phyloP scores from a whole-genome alignment of 257 asterid genomes.

The Solanum peruvianum region DNA sequence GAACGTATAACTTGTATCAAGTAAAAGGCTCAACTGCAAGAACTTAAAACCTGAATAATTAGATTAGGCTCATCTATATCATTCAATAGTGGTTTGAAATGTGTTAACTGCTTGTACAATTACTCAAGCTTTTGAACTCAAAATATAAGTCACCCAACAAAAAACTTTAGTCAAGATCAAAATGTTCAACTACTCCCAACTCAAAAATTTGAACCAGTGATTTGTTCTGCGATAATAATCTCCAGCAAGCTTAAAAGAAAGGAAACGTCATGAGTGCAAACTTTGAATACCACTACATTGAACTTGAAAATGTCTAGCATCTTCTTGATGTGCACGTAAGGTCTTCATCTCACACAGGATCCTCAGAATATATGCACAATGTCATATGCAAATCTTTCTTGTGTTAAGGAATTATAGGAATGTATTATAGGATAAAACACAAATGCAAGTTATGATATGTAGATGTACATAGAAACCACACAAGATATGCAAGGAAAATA shows the following conservation, averaged over 20 bases:
- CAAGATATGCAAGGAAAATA: neutral
- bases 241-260: neutral
- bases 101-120: neutral
- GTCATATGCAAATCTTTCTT: conserved; percentile 80
- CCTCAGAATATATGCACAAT: conserved; percentile 86
- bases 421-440: neutral
- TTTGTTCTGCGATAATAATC: neutral
- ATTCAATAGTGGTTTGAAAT: neutral
- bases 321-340: neutral
- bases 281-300: neutral
- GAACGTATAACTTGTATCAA: neutral
- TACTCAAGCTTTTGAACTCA: neutral
- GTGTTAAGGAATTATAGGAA: conserved; percentile 42
- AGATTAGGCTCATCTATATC: neutral
- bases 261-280: neutral
- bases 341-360: neutral
- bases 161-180: neutral
- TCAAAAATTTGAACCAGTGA: neutral
- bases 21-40: neutral
- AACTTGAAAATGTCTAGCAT: neutral
- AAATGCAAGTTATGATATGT: neutral
- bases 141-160: neutral
- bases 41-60: neutral
- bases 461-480: neutral
- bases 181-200: neutral